Percentiles rank a stretch among this genome's conserved stretches.
Evolutionary conservation across 1,284 basidiomycete genomes (phyloP).

Genomic region (Polyporus tsugae): DNA sequence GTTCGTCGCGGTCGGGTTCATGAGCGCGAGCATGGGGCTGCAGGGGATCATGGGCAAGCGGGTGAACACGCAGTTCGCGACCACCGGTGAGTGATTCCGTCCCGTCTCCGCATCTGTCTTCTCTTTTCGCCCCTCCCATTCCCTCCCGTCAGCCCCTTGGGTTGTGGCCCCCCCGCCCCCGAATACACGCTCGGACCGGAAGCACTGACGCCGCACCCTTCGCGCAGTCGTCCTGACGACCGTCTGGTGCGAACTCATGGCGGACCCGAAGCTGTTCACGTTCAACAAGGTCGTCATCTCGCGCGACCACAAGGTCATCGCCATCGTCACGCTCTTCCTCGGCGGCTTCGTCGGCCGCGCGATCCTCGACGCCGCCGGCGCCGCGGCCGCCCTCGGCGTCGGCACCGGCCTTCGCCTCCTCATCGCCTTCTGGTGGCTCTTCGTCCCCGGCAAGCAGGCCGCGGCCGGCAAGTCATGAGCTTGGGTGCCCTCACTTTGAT

Average conservation of each 20-base stretch:
- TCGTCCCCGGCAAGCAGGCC: conserved; percentile 61
- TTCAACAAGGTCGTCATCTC: conserved; percentile 59
- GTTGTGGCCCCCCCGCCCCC: conserved; percentile 1
- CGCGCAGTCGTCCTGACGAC: conserved; percentile 73
- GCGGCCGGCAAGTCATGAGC: conserved; percentile 26
- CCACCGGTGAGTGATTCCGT: conserved; percentile 61
- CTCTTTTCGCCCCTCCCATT: background rate
- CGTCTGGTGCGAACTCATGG: conserved; percentile 87
- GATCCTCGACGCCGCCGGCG: conserved; percentile 67
- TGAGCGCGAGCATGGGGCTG: conserved; percentile 80
- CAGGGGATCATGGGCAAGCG: conserved; percentile 89
- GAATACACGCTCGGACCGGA: background rate
- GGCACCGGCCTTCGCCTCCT: conserved; percentile 71
- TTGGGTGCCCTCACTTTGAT: background rate
- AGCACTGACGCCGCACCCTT: conserved; percentile 7
- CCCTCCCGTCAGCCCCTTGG: background rate
- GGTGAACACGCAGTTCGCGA: conserved; percentile 81
- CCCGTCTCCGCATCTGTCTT: conserved; percentile 3
- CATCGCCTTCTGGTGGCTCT: conserved; percentile 73
- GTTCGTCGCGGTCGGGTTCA: conserved; percentile 77
- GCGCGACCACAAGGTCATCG: conserved; percentile 80
- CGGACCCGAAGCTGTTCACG: conserved; percentile 77
- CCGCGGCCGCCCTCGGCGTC: conserved; percentile 73
- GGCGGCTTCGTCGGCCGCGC: conserved; percentile 80
- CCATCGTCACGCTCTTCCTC: conserved; percentile 73